Evolutionary conservation across 768 basidiomycete genomes (phyloP).

Genomic region (Mrakia frigida): DNA sequence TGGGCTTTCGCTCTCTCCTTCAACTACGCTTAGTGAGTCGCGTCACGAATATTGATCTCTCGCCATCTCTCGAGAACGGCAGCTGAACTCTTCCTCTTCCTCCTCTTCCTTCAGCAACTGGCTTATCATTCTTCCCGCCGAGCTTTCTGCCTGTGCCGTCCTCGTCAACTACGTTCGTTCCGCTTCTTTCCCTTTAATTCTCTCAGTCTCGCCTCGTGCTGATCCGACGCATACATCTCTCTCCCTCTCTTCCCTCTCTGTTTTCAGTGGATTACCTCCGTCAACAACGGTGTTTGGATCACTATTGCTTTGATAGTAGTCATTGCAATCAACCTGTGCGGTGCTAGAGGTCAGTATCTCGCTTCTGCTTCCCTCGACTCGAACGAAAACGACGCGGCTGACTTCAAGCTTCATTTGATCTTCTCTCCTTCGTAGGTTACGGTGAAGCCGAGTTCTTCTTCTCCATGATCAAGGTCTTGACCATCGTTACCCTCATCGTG

Average conservation of each 20-base stretch:
- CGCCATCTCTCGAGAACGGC: background rate
- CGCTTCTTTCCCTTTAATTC: background rate
- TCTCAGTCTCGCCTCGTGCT: background rate
- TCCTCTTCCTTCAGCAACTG: background rate
- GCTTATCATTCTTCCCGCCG: constrained; percentile 31
- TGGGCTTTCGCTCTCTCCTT: constrained; percentile 31
- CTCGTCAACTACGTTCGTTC: constrained; percentile 31
- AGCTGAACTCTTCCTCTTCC: background rate
- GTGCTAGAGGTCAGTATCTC: constrained; percentile 34
- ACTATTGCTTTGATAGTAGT: constrained; percentile 67
- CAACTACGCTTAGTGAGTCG: constrained; percentile 33
- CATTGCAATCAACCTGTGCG: constrained; percentile 51
- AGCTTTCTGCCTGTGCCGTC: constrained; percentile 31
- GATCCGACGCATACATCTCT: background rate
- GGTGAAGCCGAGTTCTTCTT: constrained; percentile 58
- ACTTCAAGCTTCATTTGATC: too few relatives aligned
- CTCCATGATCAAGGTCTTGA: constrained; percentile 85
- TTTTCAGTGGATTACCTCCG: constrained; percentile 44
- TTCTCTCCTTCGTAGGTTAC: constrained; percentile 33
- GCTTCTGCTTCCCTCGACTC: too few relatives aligned
- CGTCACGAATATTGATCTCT: background rate
- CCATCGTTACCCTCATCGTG: constrained; percentile 46
- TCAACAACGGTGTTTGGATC: constrained; percentile 72
- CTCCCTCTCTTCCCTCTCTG: background rate
- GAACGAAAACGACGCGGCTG: too few relatives aligned